Percentiles rank a stretch among this genome's conserved stretches.
phyloP scores from a whole-genome alignment of 23 red algal genomes.

The Agarophyton chilense region DNA sequence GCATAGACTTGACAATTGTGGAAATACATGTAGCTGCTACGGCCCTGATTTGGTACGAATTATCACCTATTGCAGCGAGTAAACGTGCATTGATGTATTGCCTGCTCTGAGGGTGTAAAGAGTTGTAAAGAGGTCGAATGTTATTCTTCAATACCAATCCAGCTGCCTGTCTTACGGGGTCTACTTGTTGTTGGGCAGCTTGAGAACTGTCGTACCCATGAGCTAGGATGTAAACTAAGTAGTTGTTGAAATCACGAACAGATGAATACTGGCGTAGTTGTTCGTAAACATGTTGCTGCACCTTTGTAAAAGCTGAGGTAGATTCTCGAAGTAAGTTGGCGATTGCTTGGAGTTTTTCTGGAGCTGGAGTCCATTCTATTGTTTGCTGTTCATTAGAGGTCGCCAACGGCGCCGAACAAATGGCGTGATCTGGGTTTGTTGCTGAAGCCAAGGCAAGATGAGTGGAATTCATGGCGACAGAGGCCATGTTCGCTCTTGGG shows the following conservation, averaged over 20 bases:
- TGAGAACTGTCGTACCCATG: background rate
- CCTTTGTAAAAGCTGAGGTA: constrained; percentile 43
- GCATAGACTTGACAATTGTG: constrained; percentile 50
- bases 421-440: background rate
- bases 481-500: constrained; percentile 19
- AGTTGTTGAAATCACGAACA: constrained; percentile 79
- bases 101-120: constrained; percentile 52
- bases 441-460: constrained; percentile 29
- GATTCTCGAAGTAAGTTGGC: constrained; percentile 52
- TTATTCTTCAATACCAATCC: constrained; percentile 88
- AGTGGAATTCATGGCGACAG: constrained; percentile 35
- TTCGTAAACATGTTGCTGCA: constrained; percentile 66
- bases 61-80: constrained; percentile 76
- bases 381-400: constrained; percentile 22
- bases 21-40: constrained; percentile 79
- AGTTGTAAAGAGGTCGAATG: constrained; percentile 67
- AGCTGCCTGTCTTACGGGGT: constrained; percentile 76
- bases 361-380: constrained; percentile 46
- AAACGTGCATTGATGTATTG: constrained; percentile 72
- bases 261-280: constrained; percentile 66
- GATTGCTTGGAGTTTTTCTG: constrained; percentile 32
- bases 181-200: constrained; percentile 29
- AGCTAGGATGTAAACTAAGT: constrained; percentile 88
- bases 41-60: constrained; percentile 50
- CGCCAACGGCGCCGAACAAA: constrained; percentile 14